Evolutionary conservation across 169 alveolate genomes (phyloP), one percentile per base, ranked within the genome.

Genomic region (Cryptosporidium meleagridis): DNA sequence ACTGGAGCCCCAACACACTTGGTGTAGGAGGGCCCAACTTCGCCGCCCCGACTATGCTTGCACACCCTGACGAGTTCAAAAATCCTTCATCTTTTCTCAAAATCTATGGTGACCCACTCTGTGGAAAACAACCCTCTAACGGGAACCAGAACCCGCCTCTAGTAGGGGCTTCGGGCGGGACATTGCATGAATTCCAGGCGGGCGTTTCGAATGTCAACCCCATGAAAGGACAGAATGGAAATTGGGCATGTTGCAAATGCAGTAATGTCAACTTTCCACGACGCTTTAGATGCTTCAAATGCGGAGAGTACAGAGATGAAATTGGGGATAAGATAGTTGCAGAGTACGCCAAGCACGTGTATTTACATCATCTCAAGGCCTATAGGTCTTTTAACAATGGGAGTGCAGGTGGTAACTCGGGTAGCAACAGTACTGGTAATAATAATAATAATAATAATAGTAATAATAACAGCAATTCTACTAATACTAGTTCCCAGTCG

Each of bases 81-180:
- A 85, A 92, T 55, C 96, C 94, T 39, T 86, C 93, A 21, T 69
- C 86, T 41, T 94, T 93, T 84, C 91, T 93, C 48, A 94, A 92
- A 86, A 93, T 80, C 1, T 93, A 94, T 85, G 96, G 96, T 21
- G 96, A 94, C 39, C 96, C 95, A 0, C 53, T 93, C 70, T 92
- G 96, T 39, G 93, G 85, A 16, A 67, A 67, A 29, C 67, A 55
- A 21, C 67, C 67, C 14, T 55, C 67, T 1, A 55, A 26, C 6
- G 35, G 55, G 1, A 48, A 12, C 55, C 55, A 12, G 18, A 14
- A 14, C 21, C 21, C 55, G 2, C 55, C 18, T 87, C 12, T 18
- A 14, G 0, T 33, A 3, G 45, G 55, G 5, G 3, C 5, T 21
- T 7, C 5, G 23, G 31, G 45, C 59, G 51, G 35, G 31, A 2